phyloP scores from a whole-genome alignment of 805 yeast genomes.

The Schizosaccharomyces japonicus region DNA sequence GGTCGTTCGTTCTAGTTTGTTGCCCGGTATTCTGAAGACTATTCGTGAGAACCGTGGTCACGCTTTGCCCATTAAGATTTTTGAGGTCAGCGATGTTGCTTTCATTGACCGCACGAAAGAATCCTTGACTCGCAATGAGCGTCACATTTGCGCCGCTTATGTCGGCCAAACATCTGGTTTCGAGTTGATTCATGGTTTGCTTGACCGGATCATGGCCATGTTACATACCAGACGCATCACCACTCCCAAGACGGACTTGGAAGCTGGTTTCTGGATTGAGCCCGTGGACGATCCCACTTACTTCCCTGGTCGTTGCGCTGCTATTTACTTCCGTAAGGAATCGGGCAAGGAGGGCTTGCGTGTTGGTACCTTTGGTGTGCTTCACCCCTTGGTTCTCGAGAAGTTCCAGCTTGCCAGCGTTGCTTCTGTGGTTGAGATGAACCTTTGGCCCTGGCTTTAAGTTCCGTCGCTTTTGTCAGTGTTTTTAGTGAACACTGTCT shows the following conservation, averaged over 20 bases:
- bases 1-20: slow-evolving; percentile 82
- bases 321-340: slow-evolving; percentile 44
- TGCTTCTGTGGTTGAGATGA: slow-evolving; percentile 58
- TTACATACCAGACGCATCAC: slow-evolving; percentile 33
- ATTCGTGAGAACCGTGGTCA: slow-evolving; percentile 90
- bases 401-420: slow-evolving; percentile 78
- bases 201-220: slow-evolving; percentile 89
- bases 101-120: slow-evolving; percentile 58
- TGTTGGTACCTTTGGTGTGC: slow-evolving; percentile 72
- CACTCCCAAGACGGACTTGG: slow-evolving; percentile 29
- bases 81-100: slow-evolving; percentile 87
- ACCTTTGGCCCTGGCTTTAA: slow-evolving; percentile 65
- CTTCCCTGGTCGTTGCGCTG: slow-evolving; percentile 97
- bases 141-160: slow-evolving; percentile 82
- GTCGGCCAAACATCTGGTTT: slow-evolving; percentile 92
- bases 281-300: slow-evolving; percentile 27
- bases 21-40: slow-evolving; percentile 88
- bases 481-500: too few species aligned
- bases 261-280: slow-evolving; percentile 28
- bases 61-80: slow-evolving; percentile 78
- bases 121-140: slow-evolving; percentile 74
- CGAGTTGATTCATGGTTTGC: slow-evolving; percentile 78
- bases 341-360: slow-evolving; percentile 17
- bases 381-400: slow-evolving; percentile 81
- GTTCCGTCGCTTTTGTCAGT: too few species aligned